A percentile compares a stretch with the other conserved stretches of the same genome.
Conservation (phyloP, 805 yeast species). For the Cyberlindnera euphorbiiphila region DNA sequence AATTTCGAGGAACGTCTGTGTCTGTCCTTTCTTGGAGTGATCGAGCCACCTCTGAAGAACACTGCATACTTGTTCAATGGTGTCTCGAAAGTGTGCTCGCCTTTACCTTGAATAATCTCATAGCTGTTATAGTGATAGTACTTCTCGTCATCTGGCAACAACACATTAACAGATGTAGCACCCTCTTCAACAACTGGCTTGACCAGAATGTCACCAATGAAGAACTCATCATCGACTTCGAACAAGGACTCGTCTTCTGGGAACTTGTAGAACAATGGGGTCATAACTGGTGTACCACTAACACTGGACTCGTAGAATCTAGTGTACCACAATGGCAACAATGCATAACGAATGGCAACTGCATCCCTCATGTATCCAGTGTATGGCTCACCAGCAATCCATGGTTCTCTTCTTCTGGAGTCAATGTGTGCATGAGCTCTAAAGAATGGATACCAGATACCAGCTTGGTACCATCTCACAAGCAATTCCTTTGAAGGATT, state of each 20-base stretch:
- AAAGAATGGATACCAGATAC: constrained; percentile 94
- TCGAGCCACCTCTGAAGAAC: constrained; percentile 72
- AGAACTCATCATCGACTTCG: constrained; percentile 78
- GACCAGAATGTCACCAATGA: constrained; percentile 73
- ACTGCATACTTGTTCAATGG: constrained; percentile 66
- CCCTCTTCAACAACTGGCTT: constrained; percentile 73
- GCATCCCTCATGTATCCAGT: constrained; percentile 65
- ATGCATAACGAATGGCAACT: constrained; percentile 63
- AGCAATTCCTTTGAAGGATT: constrained; percentile 78
- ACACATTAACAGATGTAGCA: constrained; percentile 33
- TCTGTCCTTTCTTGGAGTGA: constrained; percentile 64
- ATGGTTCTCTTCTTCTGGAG: constrained; percentile 89
- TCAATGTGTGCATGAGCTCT: constrained; percentile 97
- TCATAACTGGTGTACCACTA: constrained; percentile 66
- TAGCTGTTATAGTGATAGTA: constrained; percentile 53
- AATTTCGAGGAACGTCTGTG: constrained; percentile 75
- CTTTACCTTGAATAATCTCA: constrained; percentile 33
- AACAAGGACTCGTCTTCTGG: constrained; percentile 46
- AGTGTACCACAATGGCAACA: constrained; percentile 80
- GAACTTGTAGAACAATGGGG: constrained; percentile 58
- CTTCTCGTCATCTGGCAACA: constrained; percentile 41
- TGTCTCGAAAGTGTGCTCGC: constrained; percentile 37
- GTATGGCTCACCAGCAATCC: constrained; percentile 74
- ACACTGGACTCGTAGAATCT: constrained; percentile 61
- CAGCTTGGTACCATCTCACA: constrained; percentile 94